Percentiles rank a stretch among this genome's conserved stretches.
These are phyloP conservation scores for Lignosus rhinocerotis DNA, from an alignment of 1,284 basidiomycete genomes.

Conservation along the genomic window DNA sequence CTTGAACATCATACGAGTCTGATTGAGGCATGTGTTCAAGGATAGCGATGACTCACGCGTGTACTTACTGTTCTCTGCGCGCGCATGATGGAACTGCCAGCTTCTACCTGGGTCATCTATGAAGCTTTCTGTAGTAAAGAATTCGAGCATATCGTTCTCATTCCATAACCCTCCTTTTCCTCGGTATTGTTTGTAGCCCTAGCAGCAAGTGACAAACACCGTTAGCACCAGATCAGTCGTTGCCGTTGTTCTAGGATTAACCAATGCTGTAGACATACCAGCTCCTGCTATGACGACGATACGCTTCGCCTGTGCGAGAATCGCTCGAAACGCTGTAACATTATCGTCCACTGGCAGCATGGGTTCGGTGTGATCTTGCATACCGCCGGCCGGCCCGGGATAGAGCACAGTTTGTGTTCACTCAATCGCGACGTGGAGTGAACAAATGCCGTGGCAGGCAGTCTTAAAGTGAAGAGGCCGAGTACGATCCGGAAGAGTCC, in stretches of 20 bases:
- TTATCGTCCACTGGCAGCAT: too few relatives aligned
- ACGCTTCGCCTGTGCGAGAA: slow-evolving; percentile 37
- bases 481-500: too few relatives aligned
- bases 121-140: slow-evolving; percentile 60
- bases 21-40: not conserved
- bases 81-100: slow-evolving; percentile 64
- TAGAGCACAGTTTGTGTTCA: too few relatives aligned
- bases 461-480: too few relatives aligned
- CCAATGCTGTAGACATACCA: slow-evolving; percentile 53
- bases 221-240: too few relatives aligned
- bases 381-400: too few relatives aligned
- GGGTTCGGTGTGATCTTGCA: too few relatives aligned
- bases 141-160: slow-evolving; percentile 49
- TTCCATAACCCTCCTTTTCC: slow-evolving; percentile 59
- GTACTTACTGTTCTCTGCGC: slow-evolving; percentile 48
- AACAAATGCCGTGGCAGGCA: too few relatives aligned
- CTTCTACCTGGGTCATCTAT: slow-evolving; percentile 47
- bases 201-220: not conserved
- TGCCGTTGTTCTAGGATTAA: slow-evolving; percentile 23
- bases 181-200: slow-evolving; percentile 58
- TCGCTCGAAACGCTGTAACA: slow-evolving; percentile 15
- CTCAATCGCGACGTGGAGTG: too few relatives aligned
- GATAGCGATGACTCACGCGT: not conserved
- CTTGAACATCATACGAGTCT: slow-evolving; percentile 39
- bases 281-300: slow-evolving; percentile 57